phyloP scores from a whole-genome alignment of 257 asterid species.

The Henckelia pumila region DNA sequence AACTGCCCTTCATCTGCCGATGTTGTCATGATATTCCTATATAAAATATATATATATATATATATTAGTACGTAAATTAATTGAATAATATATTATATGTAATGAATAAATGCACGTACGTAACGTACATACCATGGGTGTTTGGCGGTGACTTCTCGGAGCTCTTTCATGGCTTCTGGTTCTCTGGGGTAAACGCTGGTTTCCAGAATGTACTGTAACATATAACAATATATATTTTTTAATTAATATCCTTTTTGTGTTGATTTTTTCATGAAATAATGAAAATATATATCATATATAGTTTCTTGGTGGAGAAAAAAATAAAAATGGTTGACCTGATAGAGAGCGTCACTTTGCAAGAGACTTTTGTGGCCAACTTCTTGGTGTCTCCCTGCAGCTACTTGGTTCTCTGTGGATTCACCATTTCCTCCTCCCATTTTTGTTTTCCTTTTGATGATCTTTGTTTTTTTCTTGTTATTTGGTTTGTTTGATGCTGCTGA shows the following conservation, averaged over 20 bases:
- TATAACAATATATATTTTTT: too few relatives aligned
- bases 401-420: constrained; percentile 34
- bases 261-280: too few relatives aligned
- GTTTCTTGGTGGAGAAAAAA: too few relatives aligned
- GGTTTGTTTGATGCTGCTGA: not conserved
- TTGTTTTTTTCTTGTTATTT: not conserved
- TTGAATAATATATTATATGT: too few relatives aligned
- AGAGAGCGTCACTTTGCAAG: constrained; percentile 75
- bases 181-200: constrained; percentile 89
- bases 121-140: constrained; percentile 99
- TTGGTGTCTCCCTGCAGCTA: constrained; percentile 54
- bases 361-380: constrained; percentile 95
- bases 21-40: constrained; percentile 77
- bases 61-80: too few relatives aligned
- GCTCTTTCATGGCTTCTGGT: constrained; percentile 89
- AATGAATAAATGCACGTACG: not conserved
- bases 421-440: constrained; percentile 39
- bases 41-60: not conserved
- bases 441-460: not conserved
- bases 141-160: constrained; percentile 78
- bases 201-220: constrained; percentile 85
- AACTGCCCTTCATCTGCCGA: constrained; percentile 92
- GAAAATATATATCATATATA: too few relatives aligned
- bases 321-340: too few relatives aligned
- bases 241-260: too few relatives aligned